Evolutionary conservation across 2,329 filamentous ascomycete genomes (phyloP).

Genomic region (Thielaviopsis populi): DNA sequence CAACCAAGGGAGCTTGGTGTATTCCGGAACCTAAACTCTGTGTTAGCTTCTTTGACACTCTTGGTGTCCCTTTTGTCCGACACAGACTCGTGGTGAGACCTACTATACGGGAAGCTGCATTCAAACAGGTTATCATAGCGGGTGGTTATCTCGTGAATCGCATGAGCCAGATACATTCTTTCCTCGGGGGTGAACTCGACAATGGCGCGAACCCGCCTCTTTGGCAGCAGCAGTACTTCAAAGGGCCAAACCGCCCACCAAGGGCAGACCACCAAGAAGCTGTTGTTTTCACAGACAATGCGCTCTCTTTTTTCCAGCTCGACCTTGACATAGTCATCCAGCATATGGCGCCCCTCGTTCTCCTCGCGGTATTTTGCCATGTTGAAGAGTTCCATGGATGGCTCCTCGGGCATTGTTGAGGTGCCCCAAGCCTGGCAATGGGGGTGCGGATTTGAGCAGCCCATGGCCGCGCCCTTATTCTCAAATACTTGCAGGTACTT

Average conservation of each 20-base stretch:
- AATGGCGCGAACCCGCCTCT: conserved; percentile 67
- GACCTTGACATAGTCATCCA: conserved; percentile 74
- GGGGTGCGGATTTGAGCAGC: conserved; percentile 94
- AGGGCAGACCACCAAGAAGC: conserved; percentile 76
- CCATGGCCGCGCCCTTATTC: conserved; percentile 96
- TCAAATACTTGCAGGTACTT: conserved; percentile 99
- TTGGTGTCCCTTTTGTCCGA: not conserved
- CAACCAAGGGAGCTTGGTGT: conserved; percentile 82
- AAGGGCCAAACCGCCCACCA: conserved; percentile 99
- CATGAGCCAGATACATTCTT: conserved; percentile 60
- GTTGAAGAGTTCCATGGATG: conserved; percentile 60
- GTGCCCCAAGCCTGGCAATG: conserved; percentile 97
- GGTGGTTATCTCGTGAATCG: conserved; percentile 73
- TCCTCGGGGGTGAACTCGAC: conserved; percentile 66
- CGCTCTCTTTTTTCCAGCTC: conserved; percentile 68
- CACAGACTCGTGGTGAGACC: conserved; percentile 22
- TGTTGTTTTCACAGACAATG: conserved; percentile 73
- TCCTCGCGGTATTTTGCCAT: conserved; percentile 63
- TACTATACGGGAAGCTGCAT: conserved; percentile 89
- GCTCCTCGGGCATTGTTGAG: conserved; percentile 80
- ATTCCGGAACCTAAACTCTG: conserved; percentile 58
- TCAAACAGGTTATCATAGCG: conserved; percentile 96
- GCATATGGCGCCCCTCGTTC: conserved; percentile 57
- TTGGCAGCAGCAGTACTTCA: conserved; percentile 79
- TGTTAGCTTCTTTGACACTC: conserved; percentile 18